phyloP scores from a whole-genome alignment of 2,329 filamentous ascomycete species.

The Apiospora saccharicola region DNA sequence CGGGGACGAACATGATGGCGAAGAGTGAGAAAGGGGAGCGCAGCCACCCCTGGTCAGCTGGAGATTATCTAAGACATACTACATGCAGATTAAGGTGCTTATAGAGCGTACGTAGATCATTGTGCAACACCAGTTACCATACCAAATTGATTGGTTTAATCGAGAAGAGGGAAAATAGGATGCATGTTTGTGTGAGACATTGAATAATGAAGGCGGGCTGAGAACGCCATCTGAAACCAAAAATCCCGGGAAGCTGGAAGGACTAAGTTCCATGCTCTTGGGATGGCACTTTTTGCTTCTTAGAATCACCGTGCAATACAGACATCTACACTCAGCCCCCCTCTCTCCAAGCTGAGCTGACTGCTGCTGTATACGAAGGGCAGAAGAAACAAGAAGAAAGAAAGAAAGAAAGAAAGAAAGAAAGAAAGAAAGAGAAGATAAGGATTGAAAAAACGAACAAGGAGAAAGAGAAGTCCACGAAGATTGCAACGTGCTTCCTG shows the following conservation, averaged over 20 bases:
- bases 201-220: conserved; percentile 15
- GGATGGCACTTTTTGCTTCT: not conserved
- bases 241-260: conserved; percentile 7
- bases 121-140: not conserved
- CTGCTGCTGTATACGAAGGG: not conserved
- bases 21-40: not conserved
- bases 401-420: no score
- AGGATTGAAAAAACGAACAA: not conserved
- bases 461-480: not conserved
- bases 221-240: conserved; percentile 16
- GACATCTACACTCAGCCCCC: not conserved
- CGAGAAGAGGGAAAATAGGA: not conserved
- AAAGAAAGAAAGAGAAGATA: not conserved
- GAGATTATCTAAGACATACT: conserved; percentile 5
- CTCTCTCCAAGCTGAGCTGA: not conserved
- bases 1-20: not conserved
- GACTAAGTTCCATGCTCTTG: not conserved
- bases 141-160: not conserved
- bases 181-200: conserved; percentile 11
- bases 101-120: not conserved
- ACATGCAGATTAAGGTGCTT: conserved; percentile 4
- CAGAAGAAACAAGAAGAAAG: not conserved
- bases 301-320: not conserved
- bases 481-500: not conserved
- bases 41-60: not conserved